Percentiles rank a stretch among this genome's conserved stretches.
Conservation (phyloP, 2,329 filamentous ascomycete species). For the Verticillium albo-atrum region DNA sequence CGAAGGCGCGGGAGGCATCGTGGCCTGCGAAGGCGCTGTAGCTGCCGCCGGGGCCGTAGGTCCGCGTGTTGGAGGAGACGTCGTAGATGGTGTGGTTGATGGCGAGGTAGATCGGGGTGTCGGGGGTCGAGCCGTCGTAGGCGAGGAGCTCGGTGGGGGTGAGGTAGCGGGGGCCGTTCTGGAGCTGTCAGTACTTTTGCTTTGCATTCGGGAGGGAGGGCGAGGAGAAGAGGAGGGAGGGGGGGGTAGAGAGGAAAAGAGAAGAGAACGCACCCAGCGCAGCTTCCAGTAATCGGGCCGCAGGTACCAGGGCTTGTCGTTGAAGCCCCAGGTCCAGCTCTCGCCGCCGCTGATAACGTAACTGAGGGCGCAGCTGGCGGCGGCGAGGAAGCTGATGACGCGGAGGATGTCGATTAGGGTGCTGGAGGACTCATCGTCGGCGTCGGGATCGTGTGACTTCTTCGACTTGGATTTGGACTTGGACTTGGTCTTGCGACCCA, state of each 20-base stretch:
- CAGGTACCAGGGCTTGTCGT: slow-evolving; percentile 59
- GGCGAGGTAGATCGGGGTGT: slow-evolving; percentile 81
- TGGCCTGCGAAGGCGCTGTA: slow-evolving; percentile 84
- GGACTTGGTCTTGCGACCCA: slow-evolving; percentile 15
- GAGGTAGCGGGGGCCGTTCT: slow-evolving; percentile 60
- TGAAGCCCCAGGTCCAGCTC: slow-evolving; percentile 62
- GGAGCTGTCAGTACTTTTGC: slow-evolving; percentile 17
- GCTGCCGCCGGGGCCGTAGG: slow-evolving; percentile 79
- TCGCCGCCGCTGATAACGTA: slow-evolving; percentile 72
- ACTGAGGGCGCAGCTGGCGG: slow-evolving; percentile 66
- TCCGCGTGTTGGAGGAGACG: slow-evolving; percentile 61
- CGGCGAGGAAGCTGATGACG: slow-evolving; percentile 60
- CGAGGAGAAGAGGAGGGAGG: not conserved
- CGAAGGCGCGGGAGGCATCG: slow-evolving; percentile 83
- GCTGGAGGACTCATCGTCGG: slow-evolving; percentile 59
- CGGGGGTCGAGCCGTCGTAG: slow-evolving; percentile 74
- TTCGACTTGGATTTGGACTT: slow-evolving; percentile 22
- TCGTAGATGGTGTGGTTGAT: slow-evolving; percentile 87
- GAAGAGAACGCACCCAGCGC: slow-evolving; percentile 49
- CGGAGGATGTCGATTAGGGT: slow-evolving; percentile 63
- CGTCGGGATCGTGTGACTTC: slow-evolving; percentile 25
- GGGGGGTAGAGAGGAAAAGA: not conserved
- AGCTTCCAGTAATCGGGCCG: slow-evolving; percentile 52
- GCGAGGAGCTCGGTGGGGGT: slow-evolving; percentile 68
- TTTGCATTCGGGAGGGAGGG: slow-evolving; percentile 3